A percentile compares a stretch with the other conserved stretches of the same genome.
phyloP scores from a whole-genome alignment of 2,329 filamentous ascomycete genomes.

The Karstenula rhodostoma region DNA sequence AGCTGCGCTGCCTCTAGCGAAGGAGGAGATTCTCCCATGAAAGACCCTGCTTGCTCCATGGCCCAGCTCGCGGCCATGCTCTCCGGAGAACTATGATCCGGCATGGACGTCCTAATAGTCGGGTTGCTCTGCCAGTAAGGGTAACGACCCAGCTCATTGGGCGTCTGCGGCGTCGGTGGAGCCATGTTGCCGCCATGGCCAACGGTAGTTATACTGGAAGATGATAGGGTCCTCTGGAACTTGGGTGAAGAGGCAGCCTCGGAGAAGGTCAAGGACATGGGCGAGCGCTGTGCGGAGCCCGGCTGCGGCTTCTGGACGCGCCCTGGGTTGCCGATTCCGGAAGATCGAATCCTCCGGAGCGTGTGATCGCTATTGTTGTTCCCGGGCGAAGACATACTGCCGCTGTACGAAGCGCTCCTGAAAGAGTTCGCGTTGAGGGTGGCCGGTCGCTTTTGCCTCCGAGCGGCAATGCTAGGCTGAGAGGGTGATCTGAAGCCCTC shows the following conservation, averaged over 20 bases:
- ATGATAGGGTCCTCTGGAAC: conserved; percentile 50
- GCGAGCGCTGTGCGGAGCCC: conserved; percentile 58
- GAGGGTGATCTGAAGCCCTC: conserved; percentile 49
- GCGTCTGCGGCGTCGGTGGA: conserved; percentile 59
- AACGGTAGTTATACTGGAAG: conserved; percentile 46
- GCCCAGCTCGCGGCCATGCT: conserved; percentile 47
- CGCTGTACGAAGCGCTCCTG: conserved; percentile 54
- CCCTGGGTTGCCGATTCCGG: conserved; percentile 54
- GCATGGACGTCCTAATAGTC: conserved; percentile 40
- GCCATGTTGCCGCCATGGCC: conserved; percentile 52
- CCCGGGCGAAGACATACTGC: conserved; percentile 52
- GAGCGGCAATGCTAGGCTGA: conserved; percentile 52
- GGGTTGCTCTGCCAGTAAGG: conserved; percentile 53
- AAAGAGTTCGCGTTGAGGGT: conserved; percentile 50
- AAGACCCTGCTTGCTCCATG: conserved; percentile 43
- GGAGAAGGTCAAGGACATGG: conserved; percentile 55
- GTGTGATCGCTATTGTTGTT: conserved; percentile 47
- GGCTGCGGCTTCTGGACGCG: conserved; percentile 57
- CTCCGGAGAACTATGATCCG: conserved; percentile 51
- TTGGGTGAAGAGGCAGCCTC: conserved; percentile 59
- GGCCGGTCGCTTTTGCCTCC: conserved; percentile 52
- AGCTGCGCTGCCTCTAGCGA: conserved; percentile 43
- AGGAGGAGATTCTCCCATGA: conserved; percentile 54
- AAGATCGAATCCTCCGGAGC: conserved; percentile 58
- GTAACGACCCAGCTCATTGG: conserved; percentile 50